phyloP scores from a whole-genome alignment of 2,329 filamentous ascomycete genomes.

The Trichophyton rubrum region DNA sequence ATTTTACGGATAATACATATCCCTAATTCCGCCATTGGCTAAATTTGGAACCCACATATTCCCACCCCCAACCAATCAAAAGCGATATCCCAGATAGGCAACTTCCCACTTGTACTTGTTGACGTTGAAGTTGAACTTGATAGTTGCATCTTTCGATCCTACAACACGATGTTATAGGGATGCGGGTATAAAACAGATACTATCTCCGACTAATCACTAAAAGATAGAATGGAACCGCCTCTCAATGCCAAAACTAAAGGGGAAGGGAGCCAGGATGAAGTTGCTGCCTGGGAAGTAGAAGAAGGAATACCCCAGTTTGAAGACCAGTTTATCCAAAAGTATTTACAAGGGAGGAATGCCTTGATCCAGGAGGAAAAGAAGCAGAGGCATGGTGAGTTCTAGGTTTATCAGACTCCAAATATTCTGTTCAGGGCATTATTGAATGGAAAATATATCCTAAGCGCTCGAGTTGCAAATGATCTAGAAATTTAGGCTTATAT shows the following conservation, averaged over 20 bases:
- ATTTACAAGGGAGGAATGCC: conserved; percentile 60
- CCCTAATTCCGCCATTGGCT: not conserved
- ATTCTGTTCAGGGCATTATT: too few species aligned
- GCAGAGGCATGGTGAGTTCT: conserved; percentile 56
- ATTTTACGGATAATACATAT: not conserved
- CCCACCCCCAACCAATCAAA: too few species aligned
- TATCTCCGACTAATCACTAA: too few species aligned
- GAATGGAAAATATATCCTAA: too few species aligned
- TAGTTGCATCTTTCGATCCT: too few species aligned
- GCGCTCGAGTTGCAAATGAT: not conserved
- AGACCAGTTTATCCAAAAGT: conserved; percentile 73
- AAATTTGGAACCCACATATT: too few species aligned
- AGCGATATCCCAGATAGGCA: too few species aligned
- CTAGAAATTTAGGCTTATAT: not conserved
- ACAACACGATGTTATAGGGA: too few species aligned
- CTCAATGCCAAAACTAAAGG: not conserved
- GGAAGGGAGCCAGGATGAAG: not conserved
- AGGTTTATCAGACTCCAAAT: not conserved
- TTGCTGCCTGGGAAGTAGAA: conserved; percentile 24
- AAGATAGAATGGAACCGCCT: not conserved
- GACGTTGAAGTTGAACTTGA: too few species aligned
- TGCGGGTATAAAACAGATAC: too few species aligned
- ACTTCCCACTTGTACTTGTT: too few species aligned
- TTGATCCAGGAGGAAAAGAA: conserved; percentile 72
- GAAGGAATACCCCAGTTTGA: conserved; percentile 37